A percentile compares a stretch with the other conserved stretches of the same genome.
phyloP scores from a whole-genome alignment of 768 basidiomycete genomes.

The Boletus bicolor region DNA sequence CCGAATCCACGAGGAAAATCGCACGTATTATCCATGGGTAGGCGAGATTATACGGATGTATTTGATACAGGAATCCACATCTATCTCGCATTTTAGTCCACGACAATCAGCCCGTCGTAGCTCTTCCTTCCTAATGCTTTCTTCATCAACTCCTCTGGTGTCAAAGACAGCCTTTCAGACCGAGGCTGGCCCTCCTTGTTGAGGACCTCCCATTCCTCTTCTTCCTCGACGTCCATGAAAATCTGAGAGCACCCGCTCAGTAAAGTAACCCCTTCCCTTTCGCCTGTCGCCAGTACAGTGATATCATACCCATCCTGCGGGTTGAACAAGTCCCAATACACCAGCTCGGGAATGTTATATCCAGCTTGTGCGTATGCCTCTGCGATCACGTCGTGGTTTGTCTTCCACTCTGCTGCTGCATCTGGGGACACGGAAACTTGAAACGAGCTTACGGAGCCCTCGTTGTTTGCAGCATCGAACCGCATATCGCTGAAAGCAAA shows the following conservation, averaged over 20 bases:
- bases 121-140: slow-evolving; percentile 46
- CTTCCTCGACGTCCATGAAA: slow-evolving; percentile 57
- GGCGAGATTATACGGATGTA: neutral
- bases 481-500: slow-evolving; percentile 83
- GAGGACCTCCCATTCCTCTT: slow-evolving; percentile 37
- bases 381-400: slow-evolving; percentile 58
- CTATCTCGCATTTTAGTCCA: slow-evolving; percentile 7
- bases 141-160: slow-evolving; percentile 45
- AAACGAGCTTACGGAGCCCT: no score
- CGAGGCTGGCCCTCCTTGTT: slow-evolving; percentile 26
- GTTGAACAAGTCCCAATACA: slow-evolving; percentile 62
- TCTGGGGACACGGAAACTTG: neutral
- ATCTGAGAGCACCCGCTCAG: slow-evolving; percentile 71
- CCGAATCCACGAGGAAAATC: no score
- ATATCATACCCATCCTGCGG: slow-evolving; percentile 12
- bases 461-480: slow-evolving; percentile 43
- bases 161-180: slow-evolving; percentile 33
- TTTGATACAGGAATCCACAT: neutral
- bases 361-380: slow-evolving; percentile 55
- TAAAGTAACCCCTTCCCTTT: slow-evolving; percentile 60
- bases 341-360: slow-evolving; percentile 69
- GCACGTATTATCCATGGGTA: no score
- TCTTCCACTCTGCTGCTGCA: slow-evolving; percentile 43
- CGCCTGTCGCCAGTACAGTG: slow-evolving; percentile 48
- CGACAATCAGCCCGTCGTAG: slow-evolving; percentile 44